phyloP scores from a whole-genome alignment of 2,329 filamentous ascomycete species.

The Phialophora chinensis region DNA sequence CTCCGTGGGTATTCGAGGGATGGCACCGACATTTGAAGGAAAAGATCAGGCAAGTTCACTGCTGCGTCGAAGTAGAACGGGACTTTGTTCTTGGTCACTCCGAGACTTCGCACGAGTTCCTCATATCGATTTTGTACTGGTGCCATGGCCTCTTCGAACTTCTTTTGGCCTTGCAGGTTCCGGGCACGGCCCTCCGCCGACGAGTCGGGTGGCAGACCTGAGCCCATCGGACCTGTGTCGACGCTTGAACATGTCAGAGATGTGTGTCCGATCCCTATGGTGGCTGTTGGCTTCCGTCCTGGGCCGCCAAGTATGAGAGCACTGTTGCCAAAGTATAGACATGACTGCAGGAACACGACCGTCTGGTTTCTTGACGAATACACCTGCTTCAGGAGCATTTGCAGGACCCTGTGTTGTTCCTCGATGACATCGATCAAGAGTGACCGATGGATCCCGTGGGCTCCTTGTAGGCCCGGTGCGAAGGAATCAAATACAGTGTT shows the following conservation, averaged over 20 bases:
- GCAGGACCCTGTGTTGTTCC: constrained; percentile 1
- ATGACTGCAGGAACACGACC: constrained; percentile 6
- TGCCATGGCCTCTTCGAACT: constrained; percentile 5
- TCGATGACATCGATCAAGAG: constrained; percentile 7
- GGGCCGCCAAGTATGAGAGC: background rate
- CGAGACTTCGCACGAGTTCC: background rate
- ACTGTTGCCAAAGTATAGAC: constrained; percentile 6
- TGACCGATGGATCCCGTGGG: constrained; percentile 7
- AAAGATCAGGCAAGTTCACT: constrained; percentile 9
- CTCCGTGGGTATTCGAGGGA: constrained; percentile 7
- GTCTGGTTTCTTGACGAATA: background rate
- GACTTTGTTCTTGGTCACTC: background rate
- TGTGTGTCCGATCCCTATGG: constrained; percentile 4
- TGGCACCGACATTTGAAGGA: constrained; percentile 6
- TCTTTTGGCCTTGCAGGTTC: background rate
- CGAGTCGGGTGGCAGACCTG: constrained; percentile 4
- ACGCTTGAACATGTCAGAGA: constrained; percentile 6
- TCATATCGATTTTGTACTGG: background rate
- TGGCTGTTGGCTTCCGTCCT: constrained; percentile 3
- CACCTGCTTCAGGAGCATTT: background rate
- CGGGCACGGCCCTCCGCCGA: background rate
- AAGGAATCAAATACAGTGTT: constrained; percentile 4
- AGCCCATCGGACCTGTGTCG: constrained; percentile 2
- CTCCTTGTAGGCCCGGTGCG: constrained; percentile 1
- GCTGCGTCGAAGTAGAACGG: constrained; percentile 8